Conservation (phyloP, 225 moss, liverwort and hornwort genomes). For the Physcomitrium patens region DNA sequence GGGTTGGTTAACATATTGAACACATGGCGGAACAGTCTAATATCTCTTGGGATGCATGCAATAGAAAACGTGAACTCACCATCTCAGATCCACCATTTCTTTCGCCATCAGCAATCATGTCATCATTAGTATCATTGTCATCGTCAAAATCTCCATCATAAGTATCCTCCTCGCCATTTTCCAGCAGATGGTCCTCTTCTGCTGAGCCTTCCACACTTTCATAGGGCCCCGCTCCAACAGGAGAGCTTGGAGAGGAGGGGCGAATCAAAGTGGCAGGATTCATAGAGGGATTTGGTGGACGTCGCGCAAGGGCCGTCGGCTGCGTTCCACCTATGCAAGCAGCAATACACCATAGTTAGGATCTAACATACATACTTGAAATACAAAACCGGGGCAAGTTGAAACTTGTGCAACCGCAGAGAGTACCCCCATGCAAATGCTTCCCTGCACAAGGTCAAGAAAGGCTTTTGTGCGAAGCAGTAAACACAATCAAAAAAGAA, state of each 20-base stretch:
- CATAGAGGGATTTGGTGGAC: constrained; percentile 29
- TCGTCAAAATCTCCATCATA: constrained; percentile 45
- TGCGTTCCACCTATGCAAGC: constrained; percentile 35
- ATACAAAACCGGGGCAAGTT: neutral
- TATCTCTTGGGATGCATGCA: constrained; percentile 5
- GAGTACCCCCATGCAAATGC: neutral
- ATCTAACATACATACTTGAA: constrained; percentile 1
- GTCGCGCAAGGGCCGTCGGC: constrained; percentile 31
- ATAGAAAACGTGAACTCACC: constrained; percentile 30
- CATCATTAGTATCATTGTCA: constrained; percentile 28
- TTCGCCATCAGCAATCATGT: constrained; percentile 33
- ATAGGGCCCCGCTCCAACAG: constrained; percentile 37
- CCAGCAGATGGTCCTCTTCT: constrained; percentile 52
- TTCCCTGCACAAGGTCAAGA: too few species aligned
- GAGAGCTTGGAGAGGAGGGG: constrained; percentile 51
- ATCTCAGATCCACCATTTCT: constrained; percentile 43
- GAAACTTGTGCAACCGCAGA: neutral
- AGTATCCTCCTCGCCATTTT: constrained; percentile 42
- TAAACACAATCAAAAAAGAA: too few species aligned
- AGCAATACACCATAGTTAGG: constrained; percentile 18
- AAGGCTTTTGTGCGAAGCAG: too few species aligned
- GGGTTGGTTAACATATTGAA: constrained; percentile 6
- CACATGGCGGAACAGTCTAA: neutral
- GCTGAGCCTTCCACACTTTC: constrained; percentile 57
- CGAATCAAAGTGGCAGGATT: constrained; percentile 34